Evolutionary conservation across 1,284 basidiomycete species (phyloP).

Genomic region (Athelia psychrophila): DNA sequence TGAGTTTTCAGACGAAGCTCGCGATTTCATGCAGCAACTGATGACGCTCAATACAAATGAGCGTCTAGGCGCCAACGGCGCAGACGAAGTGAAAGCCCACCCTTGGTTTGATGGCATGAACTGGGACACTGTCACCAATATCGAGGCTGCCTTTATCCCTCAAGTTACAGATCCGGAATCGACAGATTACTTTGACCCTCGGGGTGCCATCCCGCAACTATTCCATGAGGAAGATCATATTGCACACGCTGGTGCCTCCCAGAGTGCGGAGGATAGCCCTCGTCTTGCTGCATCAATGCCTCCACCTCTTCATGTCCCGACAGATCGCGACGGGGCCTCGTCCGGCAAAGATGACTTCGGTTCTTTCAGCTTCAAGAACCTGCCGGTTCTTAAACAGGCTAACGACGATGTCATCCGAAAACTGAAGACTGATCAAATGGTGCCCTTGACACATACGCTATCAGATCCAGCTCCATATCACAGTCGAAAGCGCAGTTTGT

Average conservation of each 20-base stretch:
- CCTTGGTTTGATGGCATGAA: constrained; percentile 90
- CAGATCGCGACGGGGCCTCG: constrained; percentile 44
- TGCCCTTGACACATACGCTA: constrained; percentile 68
- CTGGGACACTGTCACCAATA: constrained; percentile 88
- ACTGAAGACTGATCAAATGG: constrained; percentile 81
- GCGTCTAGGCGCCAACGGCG: constrained; percentile 86
- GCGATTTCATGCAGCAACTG: constrained; percentile 89
- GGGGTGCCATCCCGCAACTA: constrained; percentile 86
- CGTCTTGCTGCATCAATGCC: constrained; percentile 35
- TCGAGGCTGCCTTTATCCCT: constrained; percentile 94
- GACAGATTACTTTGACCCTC: constrained; percentile 98
- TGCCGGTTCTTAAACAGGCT: constrained; percentile 95
- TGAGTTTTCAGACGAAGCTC: constrained; percentile 84
- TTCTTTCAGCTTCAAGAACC: constrained; percentile 97
- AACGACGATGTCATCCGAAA: constrained; percentile 99
- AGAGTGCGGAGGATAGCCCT: constrained; percentile 46
- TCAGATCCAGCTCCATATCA: constrained; percentile 59
- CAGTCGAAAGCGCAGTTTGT: constrained; percentile 68
- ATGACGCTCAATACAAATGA: constrained; percentile 80
- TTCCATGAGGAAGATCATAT: constrained; percentile 82
- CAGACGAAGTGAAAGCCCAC: constrained; percentile 92
- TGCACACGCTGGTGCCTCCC: constrained; percentile 42
- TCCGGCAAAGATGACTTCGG: constrained; percentile 89
- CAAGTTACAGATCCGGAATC: constrained; percentile 95
- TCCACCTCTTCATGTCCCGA: constrained; percentile 45